phyloP scores from a whole-genome alignment of 2,329 filamentous ascomycete genomes.

The Arthrobotrys iridis region DNA sequence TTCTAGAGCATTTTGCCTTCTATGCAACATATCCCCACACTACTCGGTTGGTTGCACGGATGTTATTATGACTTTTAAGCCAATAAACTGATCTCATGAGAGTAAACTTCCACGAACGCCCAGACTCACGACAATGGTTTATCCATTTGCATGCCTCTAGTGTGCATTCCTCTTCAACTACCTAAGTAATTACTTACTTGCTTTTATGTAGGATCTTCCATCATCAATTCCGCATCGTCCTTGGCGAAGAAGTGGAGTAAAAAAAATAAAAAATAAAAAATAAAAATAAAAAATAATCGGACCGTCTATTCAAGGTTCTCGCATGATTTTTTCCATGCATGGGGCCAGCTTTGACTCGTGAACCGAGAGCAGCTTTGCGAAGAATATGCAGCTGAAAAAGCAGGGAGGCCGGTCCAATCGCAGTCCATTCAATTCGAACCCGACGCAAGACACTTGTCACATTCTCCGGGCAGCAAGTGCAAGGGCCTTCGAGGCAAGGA shows the following conservation, averaged over 20 bases:
- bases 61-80: too few relatives aligned
- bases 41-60: too few relatives aligned
- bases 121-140: not conserved
- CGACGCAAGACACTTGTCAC: slow-evolving; percentile 50
- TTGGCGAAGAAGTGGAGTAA: not conserved
- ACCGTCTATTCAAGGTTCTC: not conserved
- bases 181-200: too few relatives aligned
- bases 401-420: slow-evolving; percentile 47
- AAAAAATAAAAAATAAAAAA: not conserved
- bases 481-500: slow-evolving; percentile 15
- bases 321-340: not conserved
- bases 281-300: not conserved
- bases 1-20: too few relatives aligned
- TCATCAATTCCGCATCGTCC: not conserved
- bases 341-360: not conserved
- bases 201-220: too few relatives aligned
- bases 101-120: not conserved
- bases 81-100: too few relatives aligned
- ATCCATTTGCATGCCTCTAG: not conserved
- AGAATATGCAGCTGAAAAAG: slow-evolving; percentile 36
- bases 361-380: too few relatives aligned
- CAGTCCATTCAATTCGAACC: slow-evolving; percentile 12
- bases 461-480: slow-evolving; percentile 31
- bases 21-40: too few relatives aligned
- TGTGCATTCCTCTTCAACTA: not conserved